These are phyloP conservation scores for Alternaria triticimaculans DNA, from an alignment of 2,329 filamentous ascomycete species.

Conservation along the genomic window DNA sequence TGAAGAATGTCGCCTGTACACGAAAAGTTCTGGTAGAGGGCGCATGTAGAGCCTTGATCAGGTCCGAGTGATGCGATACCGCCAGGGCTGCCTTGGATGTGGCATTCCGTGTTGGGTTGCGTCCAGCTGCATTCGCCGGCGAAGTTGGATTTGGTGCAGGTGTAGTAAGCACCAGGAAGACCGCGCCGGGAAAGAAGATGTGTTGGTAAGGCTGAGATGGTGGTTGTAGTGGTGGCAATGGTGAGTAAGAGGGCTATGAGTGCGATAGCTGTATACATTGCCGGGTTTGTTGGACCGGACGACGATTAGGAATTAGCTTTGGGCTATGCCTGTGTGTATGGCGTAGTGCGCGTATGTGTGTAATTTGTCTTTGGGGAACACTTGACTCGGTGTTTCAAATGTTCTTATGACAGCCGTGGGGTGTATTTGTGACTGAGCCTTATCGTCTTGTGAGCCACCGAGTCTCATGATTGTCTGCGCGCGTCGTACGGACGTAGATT, in stretches of 20 bases:
- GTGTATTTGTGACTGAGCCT: not conserved
- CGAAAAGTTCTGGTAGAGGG: conserved; percentile 28
- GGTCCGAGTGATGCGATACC: conserved; percentile 40
- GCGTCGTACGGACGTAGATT: not conserved
- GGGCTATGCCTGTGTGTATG: not conserved
- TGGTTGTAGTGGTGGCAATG: conserved; percentile 13
- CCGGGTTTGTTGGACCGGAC: not conserved
- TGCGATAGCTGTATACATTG: conserved; percentile 8
- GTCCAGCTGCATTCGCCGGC: conserved; percentile 39
- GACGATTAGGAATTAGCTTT: conserved; percentile 11
- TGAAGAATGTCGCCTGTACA: conserved; percentile 29
- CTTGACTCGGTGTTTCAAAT: not conserved
- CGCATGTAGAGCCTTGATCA: conserved; percentile 38
- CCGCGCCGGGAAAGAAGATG: conserved; percentile 32
- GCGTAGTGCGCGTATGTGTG: conserved; percentile 19
- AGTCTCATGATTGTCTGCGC: not conserved
- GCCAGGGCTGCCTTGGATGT: conserved; percentile 30
- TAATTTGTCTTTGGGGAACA: not conserved
- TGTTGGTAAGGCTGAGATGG: conserved; percentile 6
- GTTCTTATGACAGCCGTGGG: not conserved
- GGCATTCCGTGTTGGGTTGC: conserved; percentile 28
- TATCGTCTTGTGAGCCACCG: conserved; percentile 3
- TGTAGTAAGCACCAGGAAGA: conserved; percentile 46
- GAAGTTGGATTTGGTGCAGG: conserved; percentile 38
- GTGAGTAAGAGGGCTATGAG: conserved; percentile 15